Evolutionary conservation across 306 rosid species (phyloP), one percentile per base, ranked within the genome.

Genomic region (Prunus armeniaca): DNA sequence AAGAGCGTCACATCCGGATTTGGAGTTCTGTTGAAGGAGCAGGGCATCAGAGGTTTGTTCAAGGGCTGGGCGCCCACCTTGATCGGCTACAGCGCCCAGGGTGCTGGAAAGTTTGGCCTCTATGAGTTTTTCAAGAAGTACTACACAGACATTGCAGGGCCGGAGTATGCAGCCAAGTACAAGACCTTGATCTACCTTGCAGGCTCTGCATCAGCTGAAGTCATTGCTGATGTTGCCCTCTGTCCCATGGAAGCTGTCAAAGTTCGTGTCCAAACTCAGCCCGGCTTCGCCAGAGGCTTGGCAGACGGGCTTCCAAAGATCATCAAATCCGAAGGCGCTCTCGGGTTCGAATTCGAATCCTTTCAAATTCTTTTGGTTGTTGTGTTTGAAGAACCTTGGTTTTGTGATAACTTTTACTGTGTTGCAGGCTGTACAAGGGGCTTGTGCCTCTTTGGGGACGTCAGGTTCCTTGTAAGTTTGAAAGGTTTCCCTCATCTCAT

Each of bases 371-470:
- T 12, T 47, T 11, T 12, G 46, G 38, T 60, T 49, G 15, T 5
- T 24, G 25, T 65, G 12, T 50, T 68, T 14, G 18, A 19, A 47
- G 30, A 28, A 5, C 22, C 34, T 17, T 47, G 20, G 12, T 24
- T 18, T 78, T 11, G 30, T 38, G 56, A 27, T 49, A 50, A 58
- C 10, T 58, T 78, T 63, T 71, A 71, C 74, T 58, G 38, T 52
- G 76, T 58, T 81, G 71, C 81, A 93, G 98, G 81, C 76, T 93
- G 86, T 93, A 88, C 86, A 91, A 81, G 77, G 96, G 98, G 64
- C 60, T 93, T 65, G 95, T 80, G 81, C 98, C 98, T 72, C 98
- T 93, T 1, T 93, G 98, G 98, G 96, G 96, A 5, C 98, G 98
- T 75, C 96, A 91, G 82, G 82, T 93, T 81, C 97, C 97, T 69